Conservation (phyloP, 2,329 filamentous ascomycete species). For the Exophiala spinifera region DNA sequence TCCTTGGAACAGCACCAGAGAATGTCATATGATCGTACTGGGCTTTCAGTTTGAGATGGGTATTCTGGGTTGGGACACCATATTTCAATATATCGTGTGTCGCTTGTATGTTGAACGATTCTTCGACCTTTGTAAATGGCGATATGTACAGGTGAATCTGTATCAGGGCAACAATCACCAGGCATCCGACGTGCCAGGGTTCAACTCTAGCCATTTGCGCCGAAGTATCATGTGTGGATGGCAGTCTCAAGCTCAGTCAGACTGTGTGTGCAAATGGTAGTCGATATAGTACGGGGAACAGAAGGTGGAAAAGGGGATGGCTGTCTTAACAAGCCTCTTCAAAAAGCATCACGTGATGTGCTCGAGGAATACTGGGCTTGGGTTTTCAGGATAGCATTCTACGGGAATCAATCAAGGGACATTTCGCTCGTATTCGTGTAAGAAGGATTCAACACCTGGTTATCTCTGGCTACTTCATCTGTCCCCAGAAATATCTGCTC, state of each 20-base stretch:
- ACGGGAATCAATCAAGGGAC: too few species aligned
- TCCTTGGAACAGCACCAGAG: conserved; percentile 85
- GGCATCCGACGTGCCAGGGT: conserved; percentile 47
- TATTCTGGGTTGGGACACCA: conserved; percentile 61
- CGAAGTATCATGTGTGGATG: too few species aligned
- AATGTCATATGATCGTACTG: conserved; percentile 89
- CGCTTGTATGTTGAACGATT: conserved; percentile 96
- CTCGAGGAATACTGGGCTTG: too few species aligned
- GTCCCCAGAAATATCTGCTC: neutral
- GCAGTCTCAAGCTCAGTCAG: too few species aligned
- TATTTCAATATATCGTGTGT: conserved; percentile 83
- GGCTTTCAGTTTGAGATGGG: conserved; percentile 53
- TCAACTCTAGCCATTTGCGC: conserved; percentile 23
- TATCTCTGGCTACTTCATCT: neutral
- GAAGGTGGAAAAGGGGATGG: too few species aligned
- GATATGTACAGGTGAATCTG: conserved; percentile 68
- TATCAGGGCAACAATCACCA: conserved; percentile 55
- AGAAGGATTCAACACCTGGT: too few species aligned
- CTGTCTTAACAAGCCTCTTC: too few species aligned
- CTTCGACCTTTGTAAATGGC: conserved; percentile 96
- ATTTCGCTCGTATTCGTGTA: too few species aligned
- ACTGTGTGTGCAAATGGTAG: too few species aligned
- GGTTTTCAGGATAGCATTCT: too few species aligned
- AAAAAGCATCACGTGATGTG: too few species aligned
- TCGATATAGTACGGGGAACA: too few species aligned